Evolutionary conservation across 495 filamentous ascomycete species (phyloP).

Genomic region (Hypoxylon crocopeplum): DNA sequence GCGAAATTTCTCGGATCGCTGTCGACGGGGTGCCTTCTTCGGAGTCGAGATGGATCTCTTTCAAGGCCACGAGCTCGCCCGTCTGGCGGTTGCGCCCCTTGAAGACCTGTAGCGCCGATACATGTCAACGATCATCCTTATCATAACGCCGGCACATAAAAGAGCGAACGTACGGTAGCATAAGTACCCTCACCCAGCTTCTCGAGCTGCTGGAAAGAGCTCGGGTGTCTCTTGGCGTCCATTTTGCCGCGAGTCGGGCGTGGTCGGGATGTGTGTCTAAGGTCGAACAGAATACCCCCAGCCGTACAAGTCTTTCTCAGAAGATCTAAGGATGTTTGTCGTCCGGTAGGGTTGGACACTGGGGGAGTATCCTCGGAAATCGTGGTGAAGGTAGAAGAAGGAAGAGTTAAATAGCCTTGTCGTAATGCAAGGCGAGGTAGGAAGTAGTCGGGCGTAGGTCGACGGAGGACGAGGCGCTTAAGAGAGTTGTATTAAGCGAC

Average conservation of each 20-base stretch:
- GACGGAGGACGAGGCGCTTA: slow-evolving; percentile 5
- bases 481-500: slow-evolving; percentile 20
- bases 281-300: slow-evolving; percentile 22
- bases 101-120: slow-evolving; percentile 72
- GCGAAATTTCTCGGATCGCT: slow-evolving; percentile 95
- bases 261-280: slow-evolving; percentile 8
- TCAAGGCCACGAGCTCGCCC: slow-evolving; percentile 93
- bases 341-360: slow-evolving; percentile 15
- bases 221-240: slow-evolving; percentile 89
- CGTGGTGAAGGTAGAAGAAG: slow-evolving; percentile 31
- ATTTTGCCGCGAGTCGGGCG: slow-evolving; percentile 54
- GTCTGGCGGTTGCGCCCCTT: slow-evolving; percentile 97
- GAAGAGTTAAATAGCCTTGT: slow-evolving; percentile 29
- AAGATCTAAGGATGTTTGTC: slow-evolving; percentile 15
- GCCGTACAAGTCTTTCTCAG: slow-evolving; percentile 27
- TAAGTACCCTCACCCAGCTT: slow-evolving; percentile 99
- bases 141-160: slow-evolving; percentile 44
- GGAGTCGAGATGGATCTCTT: slow-evolving; percentile 98
- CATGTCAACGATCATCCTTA: slow-evolving; percentile 7
- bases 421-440: slow-evolving; percentile 30
- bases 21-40: slow-evolving; percentile 99
- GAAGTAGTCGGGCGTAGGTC: background rate
- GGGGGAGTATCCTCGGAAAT: slow-evolving; percentile 30
- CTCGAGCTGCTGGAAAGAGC: slow-evolving; percentile 98
- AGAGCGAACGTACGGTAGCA: slow-evolving; percentile 77